A percentile compares a stretch with the other conserved stretches of the same genome.
These are phyloP conservation scores for Pseudogymnoascus sp. DNA, from an alignment of 2,329 filamentous ascomycete species.

Conservation along the genomic window DNA sequence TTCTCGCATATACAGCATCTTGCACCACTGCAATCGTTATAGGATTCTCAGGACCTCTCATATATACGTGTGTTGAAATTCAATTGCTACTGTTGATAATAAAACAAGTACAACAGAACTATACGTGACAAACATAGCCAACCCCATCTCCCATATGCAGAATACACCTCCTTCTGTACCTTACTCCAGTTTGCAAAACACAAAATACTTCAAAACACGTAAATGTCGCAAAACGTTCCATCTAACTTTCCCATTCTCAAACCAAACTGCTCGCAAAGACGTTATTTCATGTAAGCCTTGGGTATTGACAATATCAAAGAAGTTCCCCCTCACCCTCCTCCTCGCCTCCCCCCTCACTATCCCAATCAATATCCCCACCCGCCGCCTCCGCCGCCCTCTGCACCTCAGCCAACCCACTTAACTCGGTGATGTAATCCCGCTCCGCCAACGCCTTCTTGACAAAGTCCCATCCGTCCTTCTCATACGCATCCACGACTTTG, in stretches of 20 bases:
- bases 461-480: conserved; percentile 65
- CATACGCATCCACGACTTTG: conserved; percentile 61
- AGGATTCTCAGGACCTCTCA: neutral
- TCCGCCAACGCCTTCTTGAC: conserved; percentile 67
- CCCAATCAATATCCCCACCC: conserved; percentile 51
- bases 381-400: conserved; percentile 48
- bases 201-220: neutral
- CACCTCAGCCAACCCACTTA: conserved; percentile 69
- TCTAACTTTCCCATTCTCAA: neutral
- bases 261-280: conserved; percentile 2
- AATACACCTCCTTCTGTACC: neutral
- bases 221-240: neutral
- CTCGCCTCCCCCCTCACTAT: conserved; percentile 40
- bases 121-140: conserved; percentile 3
- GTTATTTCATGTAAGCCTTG: conserved; percentile 7
- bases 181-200: conserved; percentile 6
- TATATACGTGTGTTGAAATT: neutral
- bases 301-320: conserved; percentile 9
- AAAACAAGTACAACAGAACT: neutral
- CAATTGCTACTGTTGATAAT: conserved; percentile 2
- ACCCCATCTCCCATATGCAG: neutral
- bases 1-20: conserved; percentile 1
- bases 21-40: conserved; percentile 2
- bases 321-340: conserved; percentile 45
- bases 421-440: conserved; percentile 69